Evolutionary conservation across 2,329 filamentous ascomycete species (phyloP).

Genomic region (Lecanosticta acicola): DNA sequence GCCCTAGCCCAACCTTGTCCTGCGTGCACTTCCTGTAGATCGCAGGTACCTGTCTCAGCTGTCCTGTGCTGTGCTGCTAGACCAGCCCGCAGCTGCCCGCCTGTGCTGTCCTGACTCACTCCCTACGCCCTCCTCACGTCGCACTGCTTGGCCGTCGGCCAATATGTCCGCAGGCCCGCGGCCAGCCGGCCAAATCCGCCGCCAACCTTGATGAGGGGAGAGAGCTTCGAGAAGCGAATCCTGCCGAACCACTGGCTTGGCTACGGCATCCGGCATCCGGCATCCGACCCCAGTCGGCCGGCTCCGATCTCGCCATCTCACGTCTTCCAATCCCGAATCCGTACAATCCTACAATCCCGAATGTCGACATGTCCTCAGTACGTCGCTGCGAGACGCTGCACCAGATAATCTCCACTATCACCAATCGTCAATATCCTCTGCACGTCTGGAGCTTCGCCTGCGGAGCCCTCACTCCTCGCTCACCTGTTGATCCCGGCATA

Average conservation of each 20-base stretch:
- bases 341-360: not conserved
- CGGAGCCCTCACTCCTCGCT: slow-evolving; percentile 7
- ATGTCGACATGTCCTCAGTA: slow-evolving; percentile 28
- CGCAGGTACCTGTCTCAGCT: not conserved
- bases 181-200: not conserved
- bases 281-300: not conserved
- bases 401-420: slow-evolving; percentile 68
- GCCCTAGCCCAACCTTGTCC: not conserved
- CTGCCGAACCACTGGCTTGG: too few relatives aligned
- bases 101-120: too few relatives aligned
- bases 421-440: not conserved
- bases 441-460: not conserved
- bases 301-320: slow-evolving; percentile 1
- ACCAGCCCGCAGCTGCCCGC: too few relatives aligned
- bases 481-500: slow-evolving; percentile 63
- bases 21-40: too few relatives aligned
- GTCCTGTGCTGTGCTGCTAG: too few relatives aligned
- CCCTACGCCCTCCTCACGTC: too few relatives aligned
- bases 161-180: not conserved
- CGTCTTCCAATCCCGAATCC: not conserved
- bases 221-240: too few relatives aligned
- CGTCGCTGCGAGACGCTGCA: slow-evolving; percentile 71
- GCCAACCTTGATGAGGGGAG: too few relatives aligned
- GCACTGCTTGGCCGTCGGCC: not conserved
- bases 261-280: too few relatives aligned